phyloP scores from a whole-genome alignment of 2,329 filamentous ascomycete genomes.

The Myrmaecium sp. region DNA sequence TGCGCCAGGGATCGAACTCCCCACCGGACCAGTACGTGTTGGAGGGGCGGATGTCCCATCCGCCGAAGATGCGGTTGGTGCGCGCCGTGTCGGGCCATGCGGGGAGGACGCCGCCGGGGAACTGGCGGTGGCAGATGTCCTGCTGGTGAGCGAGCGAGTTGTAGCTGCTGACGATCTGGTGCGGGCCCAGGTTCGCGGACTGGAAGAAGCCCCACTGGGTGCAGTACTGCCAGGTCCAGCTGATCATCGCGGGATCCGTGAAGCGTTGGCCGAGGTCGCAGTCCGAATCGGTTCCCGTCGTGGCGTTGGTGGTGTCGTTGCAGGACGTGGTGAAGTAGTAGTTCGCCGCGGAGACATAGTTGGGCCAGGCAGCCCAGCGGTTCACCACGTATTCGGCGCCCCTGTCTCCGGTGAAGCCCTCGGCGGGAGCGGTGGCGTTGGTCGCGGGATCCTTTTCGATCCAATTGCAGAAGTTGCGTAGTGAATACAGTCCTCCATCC shows the following conservation, averaged over 20 bases:
- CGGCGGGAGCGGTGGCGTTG: slow-evolving; percentile 16
- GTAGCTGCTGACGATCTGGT: slow-evolving; percentile 30
- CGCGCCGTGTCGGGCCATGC: slow-evolving; percentile 19
- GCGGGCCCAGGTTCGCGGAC: slow-evolving; percentile 29
- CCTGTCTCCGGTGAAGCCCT: slow-evolving; percentile 24
- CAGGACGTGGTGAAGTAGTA: slow-evolving; percentile 24
- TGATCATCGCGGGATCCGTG: slow-evolving; percentile 21
- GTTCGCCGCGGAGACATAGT: slow-evolving; percentile 20
- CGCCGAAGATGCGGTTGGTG: slow-evolving; percentile 29
- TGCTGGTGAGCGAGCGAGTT: slow-evolving; percentile 28
- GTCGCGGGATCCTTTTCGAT: slow-evolving; percentile 26
- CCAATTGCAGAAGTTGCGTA: slow-evolving; percentile 29
- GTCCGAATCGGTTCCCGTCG: slow-evolving; percentile 7
- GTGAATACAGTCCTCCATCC: slow-evolving; percentile 14
- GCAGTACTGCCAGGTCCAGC: slow-evolving; percentile 37
- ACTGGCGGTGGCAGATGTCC: slow-evolving; percentile 31
- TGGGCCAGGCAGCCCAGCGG: slow-evolving; percentile 25
- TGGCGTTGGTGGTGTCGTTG: slow-evolving; percentile 12
- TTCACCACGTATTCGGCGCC: slow-evolving; percentile 25
- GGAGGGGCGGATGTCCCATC: slow-evolving; percentile 34
- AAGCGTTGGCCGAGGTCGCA: slow-evolving; percentile 23
- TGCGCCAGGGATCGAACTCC: slow-evolving; percentile 36
- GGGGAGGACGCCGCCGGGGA: slow-evolving; percentile 27
- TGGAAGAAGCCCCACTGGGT: slow-evolving; percentile 36
- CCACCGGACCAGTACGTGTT: slow-evolving; percentile 34